Percentiles rank a stretch among this genome's conserved stretches.
phyloP scores from a whole-genome alignment of 306 rosid species.

The Prosopis cineraria region DNA sequence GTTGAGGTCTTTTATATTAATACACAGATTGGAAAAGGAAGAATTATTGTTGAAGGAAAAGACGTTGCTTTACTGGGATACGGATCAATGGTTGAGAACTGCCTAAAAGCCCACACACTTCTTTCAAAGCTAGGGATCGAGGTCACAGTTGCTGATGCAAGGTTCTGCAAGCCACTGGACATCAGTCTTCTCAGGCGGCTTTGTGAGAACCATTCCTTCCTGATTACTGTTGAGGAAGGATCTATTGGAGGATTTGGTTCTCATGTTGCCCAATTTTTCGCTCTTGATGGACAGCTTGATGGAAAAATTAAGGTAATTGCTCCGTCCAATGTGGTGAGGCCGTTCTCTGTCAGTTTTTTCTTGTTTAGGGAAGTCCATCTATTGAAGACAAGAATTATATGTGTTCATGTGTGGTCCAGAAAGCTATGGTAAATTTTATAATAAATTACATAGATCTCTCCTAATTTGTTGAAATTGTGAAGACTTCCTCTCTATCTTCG shows the following conservation, averaged over 20 bases:
- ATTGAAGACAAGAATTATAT: background rate
- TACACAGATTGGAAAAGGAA: slow-evolving; percentile 83
- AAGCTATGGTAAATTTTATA: background rate
- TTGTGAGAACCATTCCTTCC: slow-evolving; percentile 74
- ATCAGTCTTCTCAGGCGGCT: slow-evolving; percentile 80
- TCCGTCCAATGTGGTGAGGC: background rate
- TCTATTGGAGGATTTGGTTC: slow-evolving; percentile 94
- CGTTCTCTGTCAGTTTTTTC: background rate
- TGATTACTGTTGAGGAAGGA: slow-evolving; percentile 94
- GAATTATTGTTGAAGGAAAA: slow-evolving; percentile 77
- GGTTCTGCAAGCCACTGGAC: slow-evolving; percentile 98
- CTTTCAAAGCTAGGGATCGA: slow-evolving; percentile 81
- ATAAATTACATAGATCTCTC: background rate
- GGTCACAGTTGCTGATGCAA: slow-evolving; percentile 95
- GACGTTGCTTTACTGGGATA: slow-evolving; percentile 90
- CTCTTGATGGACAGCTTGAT: slow-evolving; percentile 88
- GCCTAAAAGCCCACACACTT: slow-evolving; percentile 81
- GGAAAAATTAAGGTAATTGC: slow-evolving; percentile 68
- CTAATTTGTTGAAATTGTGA: background rate
- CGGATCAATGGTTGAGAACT: slow-evolving; percentile 94
- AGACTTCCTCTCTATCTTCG: background rate
- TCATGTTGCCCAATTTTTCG: slow-evolving; percentile 86
- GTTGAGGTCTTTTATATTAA: slow-evolving; percentile 20
- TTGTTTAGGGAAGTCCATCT: background rate
- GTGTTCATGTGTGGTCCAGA: background rate